phyloP scores from a whole-genome alignment of 2,329 filamentous ascomycete species.

The Talaromyces atroroseus region DNA sequence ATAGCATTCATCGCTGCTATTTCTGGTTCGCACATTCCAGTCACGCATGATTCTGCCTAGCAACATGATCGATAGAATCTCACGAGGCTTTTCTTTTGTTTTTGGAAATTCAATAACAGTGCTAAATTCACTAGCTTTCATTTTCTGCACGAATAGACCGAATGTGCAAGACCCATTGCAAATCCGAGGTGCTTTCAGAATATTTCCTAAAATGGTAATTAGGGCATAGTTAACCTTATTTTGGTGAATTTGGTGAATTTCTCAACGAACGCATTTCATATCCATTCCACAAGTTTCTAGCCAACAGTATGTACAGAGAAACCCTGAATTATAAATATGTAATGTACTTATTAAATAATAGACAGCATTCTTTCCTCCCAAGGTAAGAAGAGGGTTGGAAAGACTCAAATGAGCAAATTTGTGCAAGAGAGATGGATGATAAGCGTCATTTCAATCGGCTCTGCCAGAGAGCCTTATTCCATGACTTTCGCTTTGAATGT shows the following conservation, averaged over 20 bases:
- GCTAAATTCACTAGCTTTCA: not conserved
- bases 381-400: not conserved
- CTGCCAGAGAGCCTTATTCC: slow-evolving; percentile 6
- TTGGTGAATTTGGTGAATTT: not conserved
- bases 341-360: not conserved
- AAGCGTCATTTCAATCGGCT: not conserved
- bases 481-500: not conserved
- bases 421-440: not conserved
- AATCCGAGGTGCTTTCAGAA: not conserved
- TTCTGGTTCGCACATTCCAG: not conserved
- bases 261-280: not conserved
- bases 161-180: not conserved
- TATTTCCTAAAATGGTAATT: not conserved
- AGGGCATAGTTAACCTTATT: not conserved
- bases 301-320: not conserved
- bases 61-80: not conserved
- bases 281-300: not conserved
- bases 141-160: not conserved
- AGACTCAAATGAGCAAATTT: not conserved
- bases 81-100: not conserved
- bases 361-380: not conserved
- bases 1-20: not conserved
- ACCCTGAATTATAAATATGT: not conserved
- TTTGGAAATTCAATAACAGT: not conserved
- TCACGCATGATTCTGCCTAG: slow-evolving; percentile 1